phyloP scores from a whole-genome alignment of 140 eudicot species.

The Bidens hawaiensis region DNA sequence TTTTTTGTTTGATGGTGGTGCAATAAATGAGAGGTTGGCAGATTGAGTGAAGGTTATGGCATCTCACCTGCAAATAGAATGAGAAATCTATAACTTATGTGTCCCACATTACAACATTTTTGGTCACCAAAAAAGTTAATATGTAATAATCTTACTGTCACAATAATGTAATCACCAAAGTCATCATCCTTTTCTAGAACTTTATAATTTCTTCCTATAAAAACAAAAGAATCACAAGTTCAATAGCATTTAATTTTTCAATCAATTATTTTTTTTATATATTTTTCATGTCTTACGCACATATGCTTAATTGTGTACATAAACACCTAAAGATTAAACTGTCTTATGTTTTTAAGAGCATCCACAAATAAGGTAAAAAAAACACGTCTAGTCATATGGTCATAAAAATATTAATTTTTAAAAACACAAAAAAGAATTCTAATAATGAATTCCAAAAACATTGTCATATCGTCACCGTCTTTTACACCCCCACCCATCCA shows the following conservation, averaged over 20 bases:
- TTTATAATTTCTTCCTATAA: background rate
- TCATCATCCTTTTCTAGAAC: background rate
- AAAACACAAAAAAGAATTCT: too few species aligned
- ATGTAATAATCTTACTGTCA: background rate
- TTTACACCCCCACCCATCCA: too few species aligned
- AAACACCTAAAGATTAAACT: too few species aligned
- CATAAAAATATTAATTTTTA: too few species aligned
- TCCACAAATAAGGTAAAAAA: too few species aligned
- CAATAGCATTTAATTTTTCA: background rate
- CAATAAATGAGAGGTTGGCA: conserved; percentile 30
- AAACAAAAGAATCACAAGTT: background rate
- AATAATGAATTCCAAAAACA: too few species aligned
- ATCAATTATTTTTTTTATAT: too few species aligned
- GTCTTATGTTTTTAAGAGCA: too few species aligned
- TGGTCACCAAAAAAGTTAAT: background rate
- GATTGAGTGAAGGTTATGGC: conserved; percentile 31
- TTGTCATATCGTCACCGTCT: too few species aligned
- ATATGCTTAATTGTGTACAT: too few species aligned
- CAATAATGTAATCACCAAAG: conserved; percentile 1
- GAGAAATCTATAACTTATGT: conserved; percentile 7
- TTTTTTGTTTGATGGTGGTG: background rate
- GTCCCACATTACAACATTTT: conserved; percentile 26
- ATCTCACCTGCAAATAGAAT: conserved; percentile 12
- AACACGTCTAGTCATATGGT: too few species aligned
- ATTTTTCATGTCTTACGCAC: too few species aligned